Evolutionary conservation across 345 rosid species (phyloP).

Genomic region (Carallia brachiata): DNA sequence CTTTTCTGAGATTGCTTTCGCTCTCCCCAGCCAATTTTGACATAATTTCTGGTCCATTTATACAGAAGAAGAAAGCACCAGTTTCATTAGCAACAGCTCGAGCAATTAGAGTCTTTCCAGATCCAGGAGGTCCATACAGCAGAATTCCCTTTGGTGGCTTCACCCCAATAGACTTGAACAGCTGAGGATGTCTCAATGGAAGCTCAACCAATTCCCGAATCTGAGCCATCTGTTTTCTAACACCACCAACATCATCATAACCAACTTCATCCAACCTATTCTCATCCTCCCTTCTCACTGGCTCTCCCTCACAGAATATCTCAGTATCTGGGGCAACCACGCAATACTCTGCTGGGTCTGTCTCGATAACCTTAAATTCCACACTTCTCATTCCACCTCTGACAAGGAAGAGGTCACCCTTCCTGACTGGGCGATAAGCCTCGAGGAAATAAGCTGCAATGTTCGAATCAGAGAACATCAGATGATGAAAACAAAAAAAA

Average conservation of each 20-base stretch:
- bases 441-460: slow-evolving; percentile 82
- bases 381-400: slow-evolving; percentile 99
- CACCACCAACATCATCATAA: slow-evolving; percentile 98
- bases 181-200: slow-evolving; percentile 90
- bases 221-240: slow-evolving; percentile 98
- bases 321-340: slow-evolving; percentile 97
- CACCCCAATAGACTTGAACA: slow-evolving; percentile 95
- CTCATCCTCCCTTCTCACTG: slow-evolving; percentile 90
- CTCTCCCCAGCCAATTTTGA: slow-evolving; percentile 98
- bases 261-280: slow-evolving; percentile 91
- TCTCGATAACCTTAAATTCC: slow-evolving; percentile 84
- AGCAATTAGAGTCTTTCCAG: slow-evolving; percentile 80
- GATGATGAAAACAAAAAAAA: too few species aligned
- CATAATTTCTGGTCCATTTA: slow-evolving; percentile 97
- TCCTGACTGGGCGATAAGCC: slow-evolving; percentile 96
- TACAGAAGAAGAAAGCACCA: slow-evolving; percentile 94
- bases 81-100: slow-evolving; percentile 95
- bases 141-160: slow-evolving; percentile 96
- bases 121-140: slow-evolving; percentile 54
- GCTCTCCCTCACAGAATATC: slow-evolving; percentile 97
- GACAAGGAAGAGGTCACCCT: slow-evolving; percentile 91
- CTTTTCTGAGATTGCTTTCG: slow-evolving; percentile 96
- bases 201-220: slow-evolving; percentile 93
- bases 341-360: slow-evolving; percentile 87
- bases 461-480: not conserved